Base-by-base conservation (phyloP, 2,329 filamentous ascomycete genomes). In the Thelonectria blattea region DNA sequence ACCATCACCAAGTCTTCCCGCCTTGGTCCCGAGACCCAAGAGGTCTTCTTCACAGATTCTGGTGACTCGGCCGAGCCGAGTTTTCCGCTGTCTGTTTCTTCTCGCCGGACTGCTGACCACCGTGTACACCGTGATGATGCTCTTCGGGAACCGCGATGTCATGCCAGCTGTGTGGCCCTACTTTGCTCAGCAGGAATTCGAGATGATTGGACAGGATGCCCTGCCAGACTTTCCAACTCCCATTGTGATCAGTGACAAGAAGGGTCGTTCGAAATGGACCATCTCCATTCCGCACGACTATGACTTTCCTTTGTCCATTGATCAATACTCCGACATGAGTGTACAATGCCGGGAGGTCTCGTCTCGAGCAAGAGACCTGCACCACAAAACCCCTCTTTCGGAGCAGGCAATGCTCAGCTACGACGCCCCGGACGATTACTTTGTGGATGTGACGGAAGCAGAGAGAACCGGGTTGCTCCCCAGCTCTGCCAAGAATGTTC, bases 211-310 rank as follows among this genome's bases (percentile, higher is more conserved):
- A 39, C 86, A 86, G 61, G 83, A 87, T 62, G 80, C 80, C 43
- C 74, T 92, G n/a, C 91, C 91, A 0, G 83, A 89, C 27, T 87
- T 91, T 63, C 88, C 91, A 0, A 90, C 89, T 0, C 90, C 91
- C 0, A 82, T 95, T 18, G 82, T 91, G 6, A 81, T 93, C 47
- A 85, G 83, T 14, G 90, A 93, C 75, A 77, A 80, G 24, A 79
- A 81, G 46, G 90, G 89, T 3, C 83, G 82, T 52, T 80, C 87
- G 11, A 89, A 85, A 72, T 96, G 92, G 92, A 95, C 92, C 0
- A 85, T 96, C 11, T 92, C 87, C 1, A 93, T 96, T 39, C 92
- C 92, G 1, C 80, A 83, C 7, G 82, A 82, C 58, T 79, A 83
- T 47, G 79, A 81, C 3, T 94, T 94, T 61, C 92, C 92, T 1